Percentiles rank a stretch among this genome's conserved stretches.
These are phyloP conservation scores for Populus euphratica DNA, from an alignment of 345 rosid genomes.

Conservation along the genomic window DNA sequence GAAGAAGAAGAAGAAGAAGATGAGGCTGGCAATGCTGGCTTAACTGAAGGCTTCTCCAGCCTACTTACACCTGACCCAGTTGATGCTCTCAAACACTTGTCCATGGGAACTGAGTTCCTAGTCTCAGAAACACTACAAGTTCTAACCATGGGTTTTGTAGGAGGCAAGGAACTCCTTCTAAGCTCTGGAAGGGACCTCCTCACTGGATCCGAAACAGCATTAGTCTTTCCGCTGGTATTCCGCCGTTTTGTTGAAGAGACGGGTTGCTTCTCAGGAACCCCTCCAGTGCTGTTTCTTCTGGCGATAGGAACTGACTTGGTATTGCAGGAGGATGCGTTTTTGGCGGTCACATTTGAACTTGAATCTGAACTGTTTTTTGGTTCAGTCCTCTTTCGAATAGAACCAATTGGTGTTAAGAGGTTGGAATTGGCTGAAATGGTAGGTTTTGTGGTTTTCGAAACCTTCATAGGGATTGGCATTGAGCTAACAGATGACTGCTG, in stretches of 20 bases:
- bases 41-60: slow-evolving; percentile 49
- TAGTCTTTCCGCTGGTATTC: slow-evolving; percentile 34
- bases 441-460: slow-evolving; percentile 31
- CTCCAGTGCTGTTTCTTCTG: slow-evolving; percentile 90
- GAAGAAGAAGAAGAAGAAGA: slow-evolving; percentile 38
- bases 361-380: slow-evolving; percentile 27
- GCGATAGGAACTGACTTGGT: slow-evolving; percentile 47
- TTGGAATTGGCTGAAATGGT: slow-evolving; percentile 35
- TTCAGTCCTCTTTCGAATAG: slow-evolving; percentile 56
- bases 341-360: slow-evolving; percentile 40
- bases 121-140: slow-evolving; percentile 40
- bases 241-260: slow-evolving; percentile 27
- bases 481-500: slow-evolving; percentile 36
- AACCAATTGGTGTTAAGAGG: slow-evolving; percentile 41
- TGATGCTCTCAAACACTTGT: slow-evolving; percentile 49
- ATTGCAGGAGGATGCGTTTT: slow-evolving; percentile 39
- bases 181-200: slow-evolving; percentile 81
- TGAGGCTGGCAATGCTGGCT: slow-evolving; percentile 44
- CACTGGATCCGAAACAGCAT: slow-evolving; percentile 44
- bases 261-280: slow-evolving; percentile 51
- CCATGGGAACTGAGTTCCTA: slow-evolving; percentile 45
- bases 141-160: slow-evolving; percentile 46
- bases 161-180: slow-evolving; percentile 71
- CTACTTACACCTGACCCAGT: slow-evolving; percentile 44
- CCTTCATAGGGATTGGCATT: slow-evolving; percentile 37